Evolutionary conservation across 1,139 yeast species (phyloP).

Genomic region (Petasospora fabianii): DNA sequence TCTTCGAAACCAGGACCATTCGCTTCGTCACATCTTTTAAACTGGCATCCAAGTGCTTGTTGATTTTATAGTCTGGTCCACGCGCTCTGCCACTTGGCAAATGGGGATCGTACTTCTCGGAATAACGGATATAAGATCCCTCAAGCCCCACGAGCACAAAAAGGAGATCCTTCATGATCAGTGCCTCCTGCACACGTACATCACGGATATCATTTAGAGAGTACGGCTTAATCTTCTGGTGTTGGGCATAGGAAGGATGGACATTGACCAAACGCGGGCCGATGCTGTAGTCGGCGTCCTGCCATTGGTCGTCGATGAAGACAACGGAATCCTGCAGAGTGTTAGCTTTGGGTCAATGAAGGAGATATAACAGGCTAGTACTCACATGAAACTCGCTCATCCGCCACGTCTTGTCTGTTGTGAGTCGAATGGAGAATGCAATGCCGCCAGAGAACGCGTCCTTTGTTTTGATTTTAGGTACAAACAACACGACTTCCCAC

Average conservation of each 20-base stretch:
- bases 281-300: slow-evolving; percentile 14
- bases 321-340: slow-evolving; percentile 15
- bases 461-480: no score
- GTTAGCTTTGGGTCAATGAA: no score
- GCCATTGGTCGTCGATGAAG: slow-evolving; percentile 10
- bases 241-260: slow-evolving; percentile 31
- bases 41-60: slow-evolving; percentile 70
- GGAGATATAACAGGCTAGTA: neutral
- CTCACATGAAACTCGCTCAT: slow-evolving; percentile 7
- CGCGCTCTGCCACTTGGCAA: slow-evolving; percentile 36
- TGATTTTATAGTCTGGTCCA: slow-evolving; percentile 77
- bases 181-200: slow-evolving; percentile 61
- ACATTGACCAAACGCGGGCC: slow-evolving; percentile 29
- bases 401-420: neutral
- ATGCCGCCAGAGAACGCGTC: no score
- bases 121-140: slow-evolving; percentile 71
- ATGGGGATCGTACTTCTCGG: slow-evolving; percentile 53
- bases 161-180: slow-evolving; percentile 66
- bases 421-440: no score
- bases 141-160: slow-evolving; percentile 72
- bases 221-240: slow-evolving; percentile 37
- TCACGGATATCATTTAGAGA: slow-evolving; percentile 43
- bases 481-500: no score
- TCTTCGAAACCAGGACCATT: slow-evolving; percentile 59
- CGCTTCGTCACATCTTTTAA: slow-evolving; percentile 68